Conservation (phyloP, 1,139 yeast species). For the Torulaspora pretoriensis region DNA sequence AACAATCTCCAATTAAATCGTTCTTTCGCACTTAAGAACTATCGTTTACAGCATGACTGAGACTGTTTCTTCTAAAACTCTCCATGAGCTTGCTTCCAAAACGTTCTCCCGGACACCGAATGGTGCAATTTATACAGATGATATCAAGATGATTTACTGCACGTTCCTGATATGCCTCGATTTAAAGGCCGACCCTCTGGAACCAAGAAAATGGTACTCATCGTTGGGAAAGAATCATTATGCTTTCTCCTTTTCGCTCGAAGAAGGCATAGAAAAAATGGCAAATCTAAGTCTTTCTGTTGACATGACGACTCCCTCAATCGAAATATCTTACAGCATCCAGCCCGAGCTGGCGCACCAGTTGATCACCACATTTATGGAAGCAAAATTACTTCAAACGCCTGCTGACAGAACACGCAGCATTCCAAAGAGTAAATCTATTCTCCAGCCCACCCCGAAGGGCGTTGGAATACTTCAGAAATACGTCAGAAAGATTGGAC, state of each 20-base stretch:
- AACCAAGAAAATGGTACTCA: constrained; percentile 27
- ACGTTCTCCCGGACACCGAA: constrained; percentile 47
- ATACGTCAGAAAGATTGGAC: constrained; percentile 57
- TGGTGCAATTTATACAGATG: constrained; percentile 52
- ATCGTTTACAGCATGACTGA: constrained; percentile 1
- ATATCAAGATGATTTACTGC: constrained; percentile 55
- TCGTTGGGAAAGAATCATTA: constrained; percentile 27
- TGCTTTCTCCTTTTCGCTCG: constrained; percentile 53
- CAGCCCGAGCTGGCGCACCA: constrained; percentile 49
- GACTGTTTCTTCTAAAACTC: constrained; percentile 21
- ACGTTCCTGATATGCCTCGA: constrained; percentile 49
- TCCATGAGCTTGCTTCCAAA: constrained; percentile 44
- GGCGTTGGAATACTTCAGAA: constrained; percentile 69
- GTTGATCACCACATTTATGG: constrained; percentile 54
- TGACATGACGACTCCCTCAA: constrained; percentile 48
- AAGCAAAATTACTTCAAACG: constrained; percentile 66
- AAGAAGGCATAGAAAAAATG: constrained; percentile 53
- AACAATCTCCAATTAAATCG: too few relatives aligned
- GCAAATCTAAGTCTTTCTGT: constrained; percentile 46
- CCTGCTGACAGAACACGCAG: constrained; percentile 68
- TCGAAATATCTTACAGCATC: constrained; percentile 59
- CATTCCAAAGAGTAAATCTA: constrained; percentile 42
- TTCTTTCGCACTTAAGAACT: neutral
- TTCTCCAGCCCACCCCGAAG: constrained; percentile 85
- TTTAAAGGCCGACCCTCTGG: constrained; percentile 36